phyloP scores from a whole-genome alignment of 148 eudicot species.

The Hydrangea macrophylla region DNA sequence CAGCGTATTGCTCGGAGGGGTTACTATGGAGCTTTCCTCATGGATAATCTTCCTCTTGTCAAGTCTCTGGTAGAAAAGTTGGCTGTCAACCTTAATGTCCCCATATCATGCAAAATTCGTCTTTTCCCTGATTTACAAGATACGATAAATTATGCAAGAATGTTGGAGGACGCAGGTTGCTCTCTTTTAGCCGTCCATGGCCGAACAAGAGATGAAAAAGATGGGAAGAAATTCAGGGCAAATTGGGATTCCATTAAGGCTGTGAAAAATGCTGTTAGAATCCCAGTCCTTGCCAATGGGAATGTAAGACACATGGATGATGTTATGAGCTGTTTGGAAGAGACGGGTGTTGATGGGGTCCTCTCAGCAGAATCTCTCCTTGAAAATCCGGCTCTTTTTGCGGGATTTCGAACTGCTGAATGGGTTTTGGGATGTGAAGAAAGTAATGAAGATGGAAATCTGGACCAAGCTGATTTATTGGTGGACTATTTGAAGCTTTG shows the following conservation, averaged over 20 bases:
- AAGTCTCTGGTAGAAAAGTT: constrained; percentile 78
- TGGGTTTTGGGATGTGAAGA: constrained; percentile 51
- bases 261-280: constrained; percentile 66
- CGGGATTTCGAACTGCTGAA: constrained; percentile 80
- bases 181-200: constrained; percentile 95
- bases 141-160: constrained; percentile 76
- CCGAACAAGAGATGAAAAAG: constrained; percentile 92
- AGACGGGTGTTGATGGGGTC: constrained; percentile 82
- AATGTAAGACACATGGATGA: constrained; percentile 87
- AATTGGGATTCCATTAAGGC: constrained; percentile 67
- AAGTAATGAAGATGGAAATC: constrained; percentile 30
- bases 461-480: constrained; percentile 71
- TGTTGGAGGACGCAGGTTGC: constrained; percentile 97
- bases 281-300: constrained; percentile 93
- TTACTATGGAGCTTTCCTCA: constrained; percentile 93
- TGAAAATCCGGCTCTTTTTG: constrained; percentile 93
- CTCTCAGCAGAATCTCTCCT: constrained; percentile 95
- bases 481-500: constrained; percentile 78
- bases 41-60: constrained; percentile 89
- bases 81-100: constrained; percentile 68
- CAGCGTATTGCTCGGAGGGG: constrained; percentile 92
- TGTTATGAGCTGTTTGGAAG: constrained; percentile 61
- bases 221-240: constrained; percentile 78
- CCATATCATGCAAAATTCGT: constrained; percentile 95
- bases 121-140: constrained; percentile 73